Percentiles rank a stretch among this genome's conserved stretches.
These are phyloP conservation scores for Arctium lappa DNA, from an alignment of 129 eudicot species.

Conservation along the genomic window DNA sequence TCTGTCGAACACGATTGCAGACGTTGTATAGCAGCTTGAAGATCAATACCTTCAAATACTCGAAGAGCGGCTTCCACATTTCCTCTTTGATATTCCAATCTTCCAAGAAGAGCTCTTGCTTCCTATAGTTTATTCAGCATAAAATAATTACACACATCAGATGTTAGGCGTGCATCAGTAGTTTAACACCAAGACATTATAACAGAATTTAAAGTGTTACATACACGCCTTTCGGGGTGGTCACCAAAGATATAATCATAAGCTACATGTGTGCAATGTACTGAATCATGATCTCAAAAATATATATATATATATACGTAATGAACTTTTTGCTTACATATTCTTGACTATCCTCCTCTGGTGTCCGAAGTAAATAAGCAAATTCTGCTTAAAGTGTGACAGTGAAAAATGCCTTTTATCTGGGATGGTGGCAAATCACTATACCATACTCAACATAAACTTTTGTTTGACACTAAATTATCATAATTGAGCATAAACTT, in stretches of 20 bases:
- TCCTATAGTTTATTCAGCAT: conserved; percentile 45
- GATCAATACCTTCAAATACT: conserved; percentile 92
- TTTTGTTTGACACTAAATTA: background rate
- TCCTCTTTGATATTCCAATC: conserved; percentile 94
- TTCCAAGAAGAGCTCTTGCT: conserved; percentile 97
- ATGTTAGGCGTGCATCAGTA: background rate
- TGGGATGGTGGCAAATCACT: background rate
- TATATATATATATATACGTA: too few relatives aligned
- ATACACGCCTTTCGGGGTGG: too few relatives aligned
- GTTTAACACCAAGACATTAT: background rate
- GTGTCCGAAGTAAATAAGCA: background rate
- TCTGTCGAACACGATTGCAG: conserved; percentile 67
- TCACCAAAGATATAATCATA: too few relatives aligned
- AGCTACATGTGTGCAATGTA: background rate
- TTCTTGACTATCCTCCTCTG: background rate
- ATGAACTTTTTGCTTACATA: background rate
- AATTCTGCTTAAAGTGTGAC: background rate
- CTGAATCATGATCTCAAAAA: background rate
- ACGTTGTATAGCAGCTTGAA: conserved; percentile 80
- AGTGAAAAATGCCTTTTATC: background rate
- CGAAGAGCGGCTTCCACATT: conserved; percentile 88
- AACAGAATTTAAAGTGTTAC: background rate
- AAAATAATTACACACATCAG: background rate
- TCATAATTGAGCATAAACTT: background rate
- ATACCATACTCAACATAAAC: background rate